Conservation (phyloP, 495 filamentous ascomycete genomes). For the Pseudevernia furfuracea region DNA sequence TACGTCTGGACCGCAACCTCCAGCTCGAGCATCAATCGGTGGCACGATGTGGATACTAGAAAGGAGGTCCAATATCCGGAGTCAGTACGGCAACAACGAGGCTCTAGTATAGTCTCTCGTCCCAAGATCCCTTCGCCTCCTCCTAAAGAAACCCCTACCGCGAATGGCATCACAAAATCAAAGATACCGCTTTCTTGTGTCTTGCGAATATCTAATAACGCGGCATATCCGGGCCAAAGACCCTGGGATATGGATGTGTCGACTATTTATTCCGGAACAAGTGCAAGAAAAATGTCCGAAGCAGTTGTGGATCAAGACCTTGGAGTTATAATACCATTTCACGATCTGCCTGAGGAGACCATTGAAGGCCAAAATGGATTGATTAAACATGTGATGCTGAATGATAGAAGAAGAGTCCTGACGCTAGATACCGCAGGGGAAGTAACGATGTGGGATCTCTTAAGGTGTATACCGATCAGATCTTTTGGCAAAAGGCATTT, state of each 20-base stretch:
- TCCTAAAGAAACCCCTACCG: constrained; percentile 19
- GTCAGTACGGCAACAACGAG: constrained; percentile 47
- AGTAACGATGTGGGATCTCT: constrained; percentile 91
- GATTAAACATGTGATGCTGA: constrained; percentile 86
- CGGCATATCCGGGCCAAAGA: constrained; percentile 53
- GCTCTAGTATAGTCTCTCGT: constrained; percentile 39
- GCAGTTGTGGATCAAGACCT: constrained; percentile 51
- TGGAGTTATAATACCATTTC: constrained; percentile 54
- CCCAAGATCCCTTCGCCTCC: constrained; percentile 28
- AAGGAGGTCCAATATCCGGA: constrained; percentile 49
- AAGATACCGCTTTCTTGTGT: constrained; percentile 71
- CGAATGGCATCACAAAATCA: constrained; percentile 40
- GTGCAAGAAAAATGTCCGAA: constrained; percentile 54
- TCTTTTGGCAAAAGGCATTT: constrained; percentile 88
- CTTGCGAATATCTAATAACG: constrained; percentile 74
- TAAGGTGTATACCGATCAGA: constrained; percentile 77
- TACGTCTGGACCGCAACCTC: constrained; percentile 92
- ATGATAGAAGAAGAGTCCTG: constrained; percentile 80
- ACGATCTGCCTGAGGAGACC: constrained; percentile 71
- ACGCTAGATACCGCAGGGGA: constrained; percentile 94
- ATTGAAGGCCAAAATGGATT: constrained; percentile 94
- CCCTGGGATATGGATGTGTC: constrained; percentile 44
- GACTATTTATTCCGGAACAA: constrained; percentile 41
- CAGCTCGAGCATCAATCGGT: constrained; percentile 90
- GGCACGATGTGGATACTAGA: constrained; percentile 78